phyloP scores from a whole-genome alignment of 345 rosid species.

The Eucalyptus curtisii region DNA sequence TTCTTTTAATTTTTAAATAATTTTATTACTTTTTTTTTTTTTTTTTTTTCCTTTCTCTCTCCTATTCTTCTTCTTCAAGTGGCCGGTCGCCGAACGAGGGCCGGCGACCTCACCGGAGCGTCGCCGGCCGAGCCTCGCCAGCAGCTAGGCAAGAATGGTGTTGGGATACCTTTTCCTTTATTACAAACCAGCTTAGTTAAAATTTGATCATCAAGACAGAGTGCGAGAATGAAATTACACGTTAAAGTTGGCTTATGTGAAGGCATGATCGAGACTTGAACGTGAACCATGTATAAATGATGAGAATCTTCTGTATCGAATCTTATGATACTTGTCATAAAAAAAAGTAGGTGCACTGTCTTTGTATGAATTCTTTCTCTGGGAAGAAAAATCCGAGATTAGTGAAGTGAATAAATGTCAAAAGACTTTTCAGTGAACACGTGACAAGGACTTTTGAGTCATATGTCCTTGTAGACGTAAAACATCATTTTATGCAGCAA shows the following conservation, averaged over 20 bases:
- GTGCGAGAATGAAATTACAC: neutral
- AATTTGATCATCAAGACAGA: neutral
- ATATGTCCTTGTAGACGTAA: too few species aligned
- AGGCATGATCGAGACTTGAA: neutral
- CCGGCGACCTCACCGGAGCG: rapidly evolving
- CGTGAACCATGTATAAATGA: neutral
- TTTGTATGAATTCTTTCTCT: too few species aligned
- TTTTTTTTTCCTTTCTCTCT: too few species aligned
- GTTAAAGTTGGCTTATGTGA: neutral
- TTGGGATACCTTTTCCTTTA: neutral
- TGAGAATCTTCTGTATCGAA: neutral
- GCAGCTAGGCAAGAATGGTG: neutral
- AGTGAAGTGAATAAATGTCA: too few species aligned
- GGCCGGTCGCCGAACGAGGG: rapidly evolving
- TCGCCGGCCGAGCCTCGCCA: rapidly evolving
- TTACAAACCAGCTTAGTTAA: neutral
- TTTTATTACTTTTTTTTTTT: too few species aligned
- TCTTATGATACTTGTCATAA: neutral
- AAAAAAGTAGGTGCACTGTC: neutral
- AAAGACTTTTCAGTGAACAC: too few species aligned
- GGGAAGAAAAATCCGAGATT: too few species aligned
- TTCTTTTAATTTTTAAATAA: too few species aligned
- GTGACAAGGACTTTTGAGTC: too few species aligned
- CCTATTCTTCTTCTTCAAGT: too few species aligned
- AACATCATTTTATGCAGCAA: too few species aligned